These are phyloP conservation scores for Candida vartiovaarae DNA, from an alignment of 805 yeast genomes.

Conservation along the genomic window DNA sequence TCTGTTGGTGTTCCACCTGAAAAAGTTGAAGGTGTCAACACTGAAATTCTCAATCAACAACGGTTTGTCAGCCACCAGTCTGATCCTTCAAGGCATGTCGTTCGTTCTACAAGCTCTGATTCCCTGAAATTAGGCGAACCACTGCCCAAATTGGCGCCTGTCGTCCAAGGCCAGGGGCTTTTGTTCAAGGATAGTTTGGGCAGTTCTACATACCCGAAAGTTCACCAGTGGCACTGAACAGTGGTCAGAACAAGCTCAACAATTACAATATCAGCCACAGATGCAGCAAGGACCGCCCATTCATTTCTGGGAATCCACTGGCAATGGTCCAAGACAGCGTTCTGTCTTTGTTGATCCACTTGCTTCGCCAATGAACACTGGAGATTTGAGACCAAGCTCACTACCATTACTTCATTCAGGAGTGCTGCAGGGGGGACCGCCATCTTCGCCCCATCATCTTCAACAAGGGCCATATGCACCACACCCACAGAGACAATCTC, in stretches of 20 bases:
- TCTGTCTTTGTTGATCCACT: conserved; percentile 23
- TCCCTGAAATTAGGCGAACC: conserved; percentile 19
- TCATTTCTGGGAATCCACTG: conserved; percentile 21
- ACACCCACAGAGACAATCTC: conserved; percentile 3
- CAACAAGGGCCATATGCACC: neutral
- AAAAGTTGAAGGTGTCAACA: conserved; percentile 3
- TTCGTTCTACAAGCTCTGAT: conserved; percentile 17
- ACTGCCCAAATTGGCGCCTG: conserved; percentile 22
- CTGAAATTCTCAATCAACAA: conserved; percentile 11
- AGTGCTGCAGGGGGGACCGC: neutral
- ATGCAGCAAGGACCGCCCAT: conserved; percentile 15
- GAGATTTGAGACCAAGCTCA: neutral
- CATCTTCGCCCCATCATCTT: neutral
- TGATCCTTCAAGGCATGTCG: conserved; percentile 14
- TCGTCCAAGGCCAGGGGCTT: conserved; percentile 4
- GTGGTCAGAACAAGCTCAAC: conserved; percentile 1
- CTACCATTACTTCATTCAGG: neutral
- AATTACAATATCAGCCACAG: neutral
- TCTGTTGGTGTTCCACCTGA: conserved; percentile 9
- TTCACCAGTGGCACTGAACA: conserved; percentile 16
- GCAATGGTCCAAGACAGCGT: conserved; percentile 16
- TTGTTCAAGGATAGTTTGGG: conserved; percentile 11
- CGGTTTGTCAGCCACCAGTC: conserved; percentile 9
- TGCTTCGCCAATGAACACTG: neutral
- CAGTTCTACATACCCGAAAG: conserved; percentile 12